Percentiles rank a stretch among this genome's conserved stretches.
These are phyloP conservation scores for Abelmoschus esculentus DNA, from an alignment of 345 rosid genomes.

Conservation along the genomic window DNA sequence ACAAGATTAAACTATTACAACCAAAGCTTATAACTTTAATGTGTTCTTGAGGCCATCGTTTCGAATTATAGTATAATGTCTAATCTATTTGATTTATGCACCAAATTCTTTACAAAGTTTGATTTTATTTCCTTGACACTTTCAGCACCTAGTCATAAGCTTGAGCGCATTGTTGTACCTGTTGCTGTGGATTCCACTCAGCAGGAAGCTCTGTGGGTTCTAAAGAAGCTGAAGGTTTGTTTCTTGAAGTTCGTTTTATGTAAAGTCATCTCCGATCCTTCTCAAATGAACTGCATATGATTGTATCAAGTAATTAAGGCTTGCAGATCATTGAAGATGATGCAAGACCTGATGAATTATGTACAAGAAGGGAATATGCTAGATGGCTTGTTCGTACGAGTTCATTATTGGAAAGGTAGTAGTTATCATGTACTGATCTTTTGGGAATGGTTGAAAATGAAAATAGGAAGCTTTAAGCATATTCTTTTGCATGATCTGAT, in stretches of 20 bases:
- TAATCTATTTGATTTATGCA: background rate
- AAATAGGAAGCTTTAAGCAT: background rate
- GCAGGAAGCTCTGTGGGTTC: slow-evolving; percentile 55
- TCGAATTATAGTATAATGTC: background rate
- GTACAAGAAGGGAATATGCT: slow-evolving; percentile 81
- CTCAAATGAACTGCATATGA: slow-evolving; percentile 7
- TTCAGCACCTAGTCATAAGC: slow-evolving; percentile 28
- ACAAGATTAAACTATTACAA: background rate
- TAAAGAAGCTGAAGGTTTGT: slow-evolving; percentile 72
- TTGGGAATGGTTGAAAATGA: background rate
- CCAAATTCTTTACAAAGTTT: background rate
- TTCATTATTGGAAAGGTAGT: slow-evolving; percentile 67
- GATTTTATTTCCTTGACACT: background rate
- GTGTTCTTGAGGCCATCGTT: background rate
- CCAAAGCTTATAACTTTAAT: background rate
- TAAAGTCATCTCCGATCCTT: background rate
- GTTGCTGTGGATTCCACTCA: slow-evolving; percentile 59
- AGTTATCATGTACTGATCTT: background rate
- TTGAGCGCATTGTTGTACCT: slow-evolving; percentile 27
- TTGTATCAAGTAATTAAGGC: slow-evolving; percentile 25
- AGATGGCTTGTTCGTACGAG: slow-evolving; percentile 69
- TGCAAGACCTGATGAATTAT: slow-evolving; percentile 53
- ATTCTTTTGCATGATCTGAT: slow-evolving; percentile 11
- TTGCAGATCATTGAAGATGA: slow-evolving; percentile 71
- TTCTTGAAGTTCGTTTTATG: slow-evolving; percentile 1